Base-by-base conservation (phyloP, 345 rosid genomes). In the Salix koriyanagi region DNA sequence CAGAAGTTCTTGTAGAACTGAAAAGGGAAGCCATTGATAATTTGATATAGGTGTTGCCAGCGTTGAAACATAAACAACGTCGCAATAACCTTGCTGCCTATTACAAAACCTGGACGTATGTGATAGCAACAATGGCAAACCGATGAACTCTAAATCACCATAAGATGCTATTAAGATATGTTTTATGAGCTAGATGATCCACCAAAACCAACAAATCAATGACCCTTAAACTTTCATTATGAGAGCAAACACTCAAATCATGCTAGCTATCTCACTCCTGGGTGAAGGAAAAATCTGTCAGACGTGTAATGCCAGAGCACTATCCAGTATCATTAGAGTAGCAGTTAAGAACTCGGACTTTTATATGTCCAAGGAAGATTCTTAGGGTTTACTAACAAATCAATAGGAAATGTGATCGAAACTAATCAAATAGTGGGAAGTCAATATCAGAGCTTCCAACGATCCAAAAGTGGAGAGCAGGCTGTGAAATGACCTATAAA, bases 1-100 rank as follows among this genome's bases (percentile, higher is more conserved):
- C 95, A 91, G 77, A 92, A 85, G 54, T 81, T 87, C 89, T 91
- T 90, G 92, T 91, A 92, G 79, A 94, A 94, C 97, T 92, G 88
- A 80, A 66, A 80, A 80, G 56, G 60, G 32, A 69, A 28, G n/a
- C 42, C 23, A 67, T 44, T 42, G 56, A 46, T 42, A n/a, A 25
- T 25, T 25, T 25, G 25, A 25, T 25, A 25, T n/a, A n/a, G 62
- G 25, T 7, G 26, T 56, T 56, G 4, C 25, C 60, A 2, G 28
- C 28, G 28, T 28, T 28, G 28, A 28, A 54, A 19, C 10, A 19
- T 52, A 52, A 19, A 19, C 21, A 1, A 52, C 0, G 58, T 52
- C 3, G 9, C 42, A 8, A 54, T 54, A 21, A 4, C 61, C 1
- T 54, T 7, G 3, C 25, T 7, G 23, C 11, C 62, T 56, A 56